phyloP scores from a whole-genome alignment of 2,329 filamentous ascomycete genomes.

The Drechslerella dactyloides region DNA sequence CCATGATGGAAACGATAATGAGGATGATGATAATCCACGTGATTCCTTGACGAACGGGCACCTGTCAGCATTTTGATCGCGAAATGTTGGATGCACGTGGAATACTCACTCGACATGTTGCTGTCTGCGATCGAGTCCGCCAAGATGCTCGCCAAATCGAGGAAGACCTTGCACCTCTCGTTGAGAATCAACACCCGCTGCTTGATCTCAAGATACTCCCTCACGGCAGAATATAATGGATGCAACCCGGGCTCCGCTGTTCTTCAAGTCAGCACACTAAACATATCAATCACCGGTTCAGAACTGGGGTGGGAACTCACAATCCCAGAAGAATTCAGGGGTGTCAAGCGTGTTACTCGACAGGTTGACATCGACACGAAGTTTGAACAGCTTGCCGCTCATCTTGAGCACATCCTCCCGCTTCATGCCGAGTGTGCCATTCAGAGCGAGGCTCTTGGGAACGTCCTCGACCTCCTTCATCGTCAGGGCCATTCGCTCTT shows the following conservation, averaged over 20 bases:
- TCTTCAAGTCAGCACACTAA: constrained; percentile 6
- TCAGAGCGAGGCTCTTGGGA: constrained; percentile 84
- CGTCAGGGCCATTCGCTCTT: constrained; percentile 92
- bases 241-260: constrained; percentile 83
- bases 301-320: constrained; percentile 30
- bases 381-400: constrained; percentile 87
- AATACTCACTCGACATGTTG: constrained; percentile 77
- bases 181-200: constrained; percentile 95
- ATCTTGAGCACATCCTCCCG: constrained; percentile 91
- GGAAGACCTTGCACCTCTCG: constrained; percentile 92
- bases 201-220: constrained; percentile 97
- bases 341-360: constrained; percentile 87
- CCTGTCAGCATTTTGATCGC: background rate
- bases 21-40: constrained; percentile 98
- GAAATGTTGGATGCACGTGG: background rate
- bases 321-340: constrained; percentile 98
- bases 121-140: constrained; percentile 89
- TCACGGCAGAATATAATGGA: constrained; percentile 89
- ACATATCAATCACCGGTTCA: background rate
- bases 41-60: constrained; percentile 63
- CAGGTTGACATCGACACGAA: constrained; percentile 93
- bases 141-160: constrained; percentile 93
- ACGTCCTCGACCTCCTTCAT: constrained; percentile 94
- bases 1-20: constrained; percentile 86
- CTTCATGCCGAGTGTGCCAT: constrained; percentile 88